Evolutionary conservation across 768 basidiomycete species (phyloP), one percentile per base, ranked within the genome.

Genomic region (Crassisporium funariophilum): DNA sequence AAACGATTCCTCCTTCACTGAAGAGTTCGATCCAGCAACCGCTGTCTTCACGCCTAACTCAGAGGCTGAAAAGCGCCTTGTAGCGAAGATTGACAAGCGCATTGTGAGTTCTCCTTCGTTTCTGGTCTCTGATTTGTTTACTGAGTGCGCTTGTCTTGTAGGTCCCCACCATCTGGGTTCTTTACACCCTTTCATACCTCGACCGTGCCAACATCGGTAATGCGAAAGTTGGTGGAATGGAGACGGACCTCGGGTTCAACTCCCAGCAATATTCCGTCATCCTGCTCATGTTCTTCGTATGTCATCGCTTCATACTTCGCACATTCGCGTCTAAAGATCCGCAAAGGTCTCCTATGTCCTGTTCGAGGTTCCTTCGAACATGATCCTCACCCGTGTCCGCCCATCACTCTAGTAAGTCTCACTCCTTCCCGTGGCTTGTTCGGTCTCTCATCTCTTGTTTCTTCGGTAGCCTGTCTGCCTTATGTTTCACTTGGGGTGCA

Each of bases 101-200:
- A 42, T 42, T 16, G 41, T 42, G 33, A 16, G 41, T 15, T 16
- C 33, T 9, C 16, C 17, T 4, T n/a, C 11, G 10, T 42, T 11
- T 19, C 24, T 31, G n/a, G n/a, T n/a, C n/a, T n/a, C n/a, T n/a
- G n/a, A n/a, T n/a, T n/a, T n/a, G n/a, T n/a, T n/a, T n/a, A n/a
- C n/a, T n/a, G n/a, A n/a, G n/a, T n/a, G 13, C 21, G 19, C 4
- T 22, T 27, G 2, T 31, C 6, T 12, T 20, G n/a, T 31, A 42
- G 41, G 41, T 42, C 4, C 41, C 41, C 21, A 42, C 41, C 12
- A 42, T 42, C 23, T 42, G 41, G 41, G 41, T 42, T 31, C 17
- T 42, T 24, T 42, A 42, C 25, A 42, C 41, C 11, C 29, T 42
- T 15, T 42, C 41, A 31, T 42, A 42, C n/a, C 41, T 42, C n/a